Evolutionary conservation across 1,284 basidiomycete genomes (phyloP).

Genomic region (Trichosporon sp.): DNA sequence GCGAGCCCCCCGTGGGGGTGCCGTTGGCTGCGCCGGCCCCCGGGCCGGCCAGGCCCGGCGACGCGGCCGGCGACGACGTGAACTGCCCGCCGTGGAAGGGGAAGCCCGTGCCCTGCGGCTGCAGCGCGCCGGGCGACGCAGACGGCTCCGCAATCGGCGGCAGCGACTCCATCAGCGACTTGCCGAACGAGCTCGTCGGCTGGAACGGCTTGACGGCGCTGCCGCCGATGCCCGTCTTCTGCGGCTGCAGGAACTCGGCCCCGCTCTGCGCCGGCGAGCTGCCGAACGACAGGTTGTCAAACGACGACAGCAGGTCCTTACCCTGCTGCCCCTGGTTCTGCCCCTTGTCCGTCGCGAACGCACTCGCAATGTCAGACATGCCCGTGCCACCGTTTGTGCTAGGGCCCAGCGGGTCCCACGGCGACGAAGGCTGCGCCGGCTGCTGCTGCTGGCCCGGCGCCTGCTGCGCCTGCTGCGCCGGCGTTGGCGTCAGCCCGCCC

Average conservation of each 20-base stretch:
- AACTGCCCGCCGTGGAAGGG: slow-evolving; percentile 10
- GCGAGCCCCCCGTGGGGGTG: background rate
- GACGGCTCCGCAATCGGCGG: slow-evolving; percentile 54
- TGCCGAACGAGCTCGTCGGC: slow-evolving; percentile 82
- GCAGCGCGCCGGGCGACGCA: slow-evolving; percentile 8
- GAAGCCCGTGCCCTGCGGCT: slow-evolving; percentile 26
- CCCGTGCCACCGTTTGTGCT: slow-evolving; percentile 9
- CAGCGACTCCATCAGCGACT: slow-evolving; percentile 68
- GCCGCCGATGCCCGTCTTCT: slow-evolving; percentile 73
- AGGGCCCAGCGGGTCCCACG: slow-evolving; percentile 14
- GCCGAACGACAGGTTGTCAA: background rate
- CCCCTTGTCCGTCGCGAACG: slow-evolving; percentile 36
- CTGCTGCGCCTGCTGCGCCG: background rate
- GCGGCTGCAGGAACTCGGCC: slow-evolving; percentile 57
- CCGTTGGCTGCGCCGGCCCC: background rate
- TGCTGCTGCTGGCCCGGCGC: slow-evolving; percentile 10
- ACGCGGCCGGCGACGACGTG: background rate
- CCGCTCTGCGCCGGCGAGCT: slow-evolving; percentile 15
- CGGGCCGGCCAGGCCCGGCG: background rate
- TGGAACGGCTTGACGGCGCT: slow-evolving; percentile 75
- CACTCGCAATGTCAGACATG: slow-evolving; percentile 45
- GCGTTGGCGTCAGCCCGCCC: slow-evolving; percentile 10
- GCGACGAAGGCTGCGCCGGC: slow-evolving; percentile 6
- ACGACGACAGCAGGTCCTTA: background rate
- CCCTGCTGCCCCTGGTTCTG: background rate